Base-by-base conservation (phyloP, 768 basidiomycete genomes). In the Holtermannia corniformis region DNA sequence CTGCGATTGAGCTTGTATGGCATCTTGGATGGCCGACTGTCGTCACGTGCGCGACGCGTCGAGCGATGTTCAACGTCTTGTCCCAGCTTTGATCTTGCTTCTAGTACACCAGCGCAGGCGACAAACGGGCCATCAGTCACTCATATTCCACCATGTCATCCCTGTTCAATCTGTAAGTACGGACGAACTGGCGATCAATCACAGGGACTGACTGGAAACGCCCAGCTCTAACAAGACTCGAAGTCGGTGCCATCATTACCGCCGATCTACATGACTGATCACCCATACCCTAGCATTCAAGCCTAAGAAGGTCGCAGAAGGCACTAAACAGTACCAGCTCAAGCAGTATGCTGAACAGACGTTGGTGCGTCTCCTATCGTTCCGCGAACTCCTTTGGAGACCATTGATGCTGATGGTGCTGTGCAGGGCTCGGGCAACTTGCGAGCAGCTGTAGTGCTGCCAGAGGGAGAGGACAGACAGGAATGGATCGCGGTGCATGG, bases 401-500 rank as follows among this genome's bases (percentile, higher is more conserved):
- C 90, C 91, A 69, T 89, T 89, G n/a, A 93, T 91, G 24, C 75
- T 92, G 71, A n/a, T n/a, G 90, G 87, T 72, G 67, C 78, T 41
- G 16, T 20, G 16, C 52, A 93, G 91, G 91, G 93, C 44, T 96
- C 92, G 7, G 95, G 95, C 5, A 97, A 97, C 75, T 75, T 99
- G 56, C 78, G 92, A 53, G 76, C 86, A 44, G 92, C 95, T 0
- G 95, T 99, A 20, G 82, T 85, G 57, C 78, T 97, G 19, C 95
- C 95, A 0, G 95, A 96, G 61, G 95, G 95, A 37, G 95, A 99
- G 73, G 95, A 99, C 71, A 73, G 82, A 63, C 93, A 92, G 61
- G 95, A 99, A 73, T 99, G 95, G 95, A 82, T 99, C n/a, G 95
- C 95, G 12, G 93, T 99, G 5, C 93, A 99, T 68, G 88, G 95